phyloP scores from a whole-genome alignment of 495 filamentous ascomycete genomes.

The Aspergillus carlsbadensis region DNA sequence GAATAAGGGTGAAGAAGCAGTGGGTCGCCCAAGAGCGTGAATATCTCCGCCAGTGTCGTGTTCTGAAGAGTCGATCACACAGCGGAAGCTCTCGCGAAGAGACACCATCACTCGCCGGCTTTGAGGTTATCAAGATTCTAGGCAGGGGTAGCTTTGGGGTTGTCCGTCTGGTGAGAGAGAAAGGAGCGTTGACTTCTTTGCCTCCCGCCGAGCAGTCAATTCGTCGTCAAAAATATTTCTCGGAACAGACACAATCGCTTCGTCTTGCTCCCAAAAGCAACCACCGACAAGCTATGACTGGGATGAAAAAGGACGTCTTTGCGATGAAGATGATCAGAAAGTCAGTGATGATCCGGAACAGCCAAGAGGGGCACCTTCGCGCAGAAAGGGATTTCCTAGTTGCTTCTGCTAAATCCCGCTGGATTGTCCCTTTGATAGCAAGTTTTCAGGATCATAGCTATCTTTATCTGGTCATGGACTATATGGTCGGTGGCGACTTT shows the following conservation, averaged over 20 bases:
- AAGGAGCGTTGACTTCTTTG: conserved; percentile 10
- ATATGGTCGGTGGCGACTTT: conserved; percentile 95
- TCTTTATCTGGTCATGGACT: conserved; percentile 94
- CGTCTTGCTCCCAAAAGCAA: conserved; percentile 23
- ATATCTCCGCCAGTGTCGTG: conserved; percentile 71
- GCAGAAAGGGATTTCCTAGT: conserved; percentile 92
- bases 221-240: not conserved
- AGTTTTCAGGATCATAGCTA: conserved; percentile 85
- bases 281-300: conserved; percentile 30
- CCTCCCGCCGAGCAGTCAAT: not conserved
- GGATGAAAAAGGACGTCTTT: conserved; percentile 60
- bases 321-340: conserved; percentile 98
- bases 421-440: conserved; percentile 84
- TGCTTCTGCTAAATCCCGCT: conserved; percentile 74
- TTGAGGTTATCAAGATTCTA: conserved; percentile 79
- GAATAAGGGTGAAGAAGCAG: conserved; percentile 47
- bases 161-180: conserved; percentile 78
- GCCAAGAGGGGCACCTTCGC: conserved; percentile 88
- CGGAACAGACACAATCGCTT: not conserved
- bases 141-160: conserved; percentile 95
- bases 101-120: conserved; percentile 60
- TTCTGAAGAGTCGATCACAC: conserved; percentile 61
- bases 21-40: conserved; percentile 69
- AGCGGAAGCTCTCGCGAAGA: conserved; percentile 27
- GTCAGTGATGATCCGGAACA: conserved; percentile 81